Conservation (phyloP, 441 rosid species). For the Biscutella laevigata region DNA sequence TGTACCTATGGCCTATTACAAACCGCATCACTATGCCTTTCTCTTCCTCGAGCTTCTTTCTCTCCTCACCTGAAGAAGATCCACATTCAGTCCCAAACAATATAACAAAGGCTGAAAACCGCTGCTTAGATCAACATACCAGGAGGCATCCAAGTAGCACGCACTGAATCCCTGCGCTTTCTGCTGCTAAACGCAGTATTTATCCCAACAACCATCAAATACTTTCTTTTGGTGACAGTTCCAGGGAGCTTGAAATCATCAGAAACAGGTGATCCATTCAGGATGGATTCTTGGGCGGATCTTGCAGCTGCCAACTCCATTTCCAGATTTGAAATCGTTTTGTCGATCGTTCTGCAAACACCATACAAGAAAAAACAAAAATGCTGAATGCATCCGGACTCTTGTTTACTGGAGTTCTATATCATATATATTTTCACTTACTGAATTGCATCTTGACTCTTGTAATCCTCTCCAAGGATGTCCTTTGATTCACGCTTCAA, state of each 20-base stretch:
- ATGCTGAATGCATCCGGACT: too few relatives aligned
- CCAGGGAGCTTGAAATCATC: slow-evolving; percentile 45
- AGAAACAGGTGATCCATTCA: slow-evolving; percentile 73
- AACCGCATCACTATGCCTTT: slow-evolving; percentile 86
- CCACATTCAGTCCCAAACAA: slow-evolving; percentile 9
- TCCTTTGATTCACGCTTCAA: slow-evolving; percentile 48
- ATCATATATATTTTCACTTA: slow-evolving; percentile 27
- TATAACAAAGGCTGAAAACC: not conserved
- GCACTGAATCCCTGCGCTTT: slow-evolving; percentile 84
- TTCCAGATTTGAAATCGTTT: slow-evolving; percentile 69
- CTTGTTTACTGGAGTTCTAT: too few relatives aligned
- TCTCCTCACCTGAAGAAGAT: slow-evolving; percentile 45
- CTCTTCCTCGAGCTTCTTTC: slow-evolving; percentile 84
- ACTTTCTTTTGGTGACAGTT: slow-evolving; percentile 49
- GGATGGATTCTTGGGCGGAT: slow-evolving; percentile 72
- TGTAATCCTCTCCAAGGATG: slow-evolving; percentile 55
- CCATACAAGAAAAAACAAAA: slow-evolving; percentile 11
- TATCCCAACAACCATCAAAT: slow-evolving; percentile 76
- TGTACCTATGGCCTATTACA: slow-evolving; percentile 86
- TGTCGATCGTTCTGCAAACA: slow-evolving; percentile 59
- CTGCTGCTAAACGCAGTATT: slow-evolving; percentile 92
- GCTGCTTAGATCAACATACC: slow-evolving; percentile 35
- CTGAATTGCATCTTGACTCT: slow-evolving; percentile 69
- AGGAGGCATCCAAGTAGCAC: slow-evolving; percentile 94
- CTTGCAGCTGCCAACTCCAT: slow-evolving; percentile 81